These are phyloP conservation scores for Lupinus albus DNA, from an alignment of 306 rosid genomes.

Conservation along the genomic window DNA sequence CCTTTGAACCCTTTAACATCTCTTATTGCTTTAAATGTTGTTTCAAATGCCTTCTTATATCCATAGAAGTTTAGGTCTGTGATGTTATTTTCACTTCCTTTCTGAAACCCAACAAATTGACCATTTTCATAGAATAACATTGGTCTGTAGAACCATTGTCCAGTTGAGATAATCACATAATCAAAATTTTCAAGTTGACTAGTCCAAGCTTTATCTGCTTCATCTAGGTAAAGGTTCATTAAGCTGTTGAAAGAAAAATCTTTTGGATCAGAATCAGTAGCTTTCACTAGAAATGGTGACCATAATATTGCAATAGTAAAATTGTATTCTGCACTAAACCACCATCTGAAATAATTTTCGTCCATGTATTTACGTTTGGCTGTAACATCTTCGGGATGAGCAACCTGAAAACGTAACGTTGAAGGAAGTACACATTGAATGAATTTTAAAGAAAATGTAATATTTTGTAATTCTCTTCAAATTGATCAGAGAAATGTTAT, in stretches of 20 bases:
- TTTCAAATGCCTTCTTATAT: constrained; percentile 61
- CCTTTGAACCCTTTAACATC: constrained; percentile 57
- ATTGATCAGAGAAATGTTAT: too few relatives aligned
- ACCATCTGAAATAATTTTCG: constrained; percentile 49
- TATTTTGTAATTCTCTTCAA: too few relatives aligned
- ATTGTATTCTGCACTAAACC: constrained; percentile 58
- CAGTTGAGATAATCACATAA: constrained; percentile 68
- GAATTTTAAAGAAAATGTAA: too few relatives aligned
- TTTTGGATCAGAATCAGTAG: constrained; percentile 43
- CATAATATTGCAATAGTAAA: constrained; percentile 60
- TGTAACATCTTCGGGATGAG: constrained; percentile 55
- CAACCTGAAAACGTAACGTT: constrained; percentile 47
- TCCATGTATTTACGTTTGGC: constrained; percentile 21
- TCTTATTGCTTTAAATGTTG: constrained; percentile 48
- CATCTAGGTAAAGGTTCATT: constrained; percentile 63
- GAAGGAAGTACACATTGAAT: not conserved
- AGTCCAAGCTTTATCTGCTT: constrained; percentile 58
- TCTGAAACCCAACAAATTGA: constrained; percentile 51
- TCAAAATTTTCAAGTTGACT: constrained; percentile 49
- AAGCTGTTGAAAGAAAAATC: constrained; percentile 43
- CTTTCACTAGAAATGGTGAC: constrained; percentile 67
- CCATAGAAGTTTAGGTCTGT: constrained; percentile 46
- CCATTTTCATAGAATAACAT: constrained; percentile 53
- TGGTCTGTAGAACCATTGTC: constrained; percentile 83
- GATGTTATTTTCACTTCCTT: constrained; percentile 42